These are phyloP conservation scores for Cytospora mali DNA, from an alignment of 2,329 filamentous ascomycete species.

Conservation along the genomic window DNA sequence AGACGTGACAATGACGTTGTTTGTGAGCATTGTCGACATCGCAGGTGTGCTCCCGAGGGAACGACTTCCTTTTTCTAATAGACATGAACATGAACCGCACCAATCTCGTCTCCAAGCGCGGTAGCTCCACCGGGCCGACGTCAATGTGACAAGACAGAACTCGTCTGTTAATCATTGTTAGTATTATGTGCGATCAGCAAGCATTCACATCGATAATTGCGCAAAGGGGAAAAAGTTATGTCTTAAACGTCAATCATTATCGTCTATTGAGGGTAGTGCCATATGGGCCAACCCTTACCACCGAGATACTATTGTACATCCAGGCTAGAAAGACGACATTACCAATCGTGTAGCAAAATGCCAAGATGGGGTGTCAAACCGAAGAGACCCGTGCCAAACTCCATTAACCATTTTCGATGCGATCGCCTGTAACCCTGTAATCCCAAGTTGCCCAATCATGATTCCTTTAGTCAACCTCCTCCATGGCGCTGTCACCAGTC, in stretches of 20 bases:
- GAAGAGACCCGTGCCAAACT: slow-evolving; percentile 41
- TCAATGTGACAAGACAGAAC: no score
- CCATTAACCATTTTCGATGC: slow-evolving; percentile 46
- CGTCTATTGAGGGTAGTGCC: slow-evolving; percentile 26
- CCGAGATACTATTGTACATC: slow-evolving; percentile 27
- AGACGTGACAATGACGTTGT: not conserved
- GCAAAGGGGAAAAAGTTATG: not conserved
- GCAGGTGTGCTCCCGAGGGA: not conserved
- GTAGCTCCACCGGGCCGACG: no score
- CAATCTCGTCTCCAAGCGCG: no score
- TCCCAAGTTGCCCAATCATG: slow-evolving; percentile 9
- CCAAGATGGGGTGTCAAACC: slow-evolving; percentile 35
- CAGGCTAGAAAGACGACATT: slow-evolving; percentile 26
- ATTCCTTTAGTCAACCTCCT: slow-evolving; percentile 90
- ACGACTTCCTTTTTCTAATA: no score
- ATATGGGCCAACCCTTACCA: slow-evolving; percentile 17
- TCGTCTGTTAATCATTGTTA: not conserved
- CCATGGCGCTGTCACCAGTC: slow-evolving; percentile 92
- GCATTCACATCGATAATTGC: not conserved
- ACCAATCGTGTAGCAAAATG: slow-evolving; percentile 27
- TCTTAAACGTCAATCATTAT: slow-evolving; percentile 28
- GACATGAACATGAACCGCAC: no score
- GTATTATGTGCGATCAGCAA: not conserved
- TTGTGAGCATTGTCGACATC: not conserved
- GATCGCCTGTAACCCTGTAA: slow-evolving; percentile 33